Base-by-base conservation (phyloP, 495 filamentous ascomycete genomes). In the Neurospora sp. region DNA sequence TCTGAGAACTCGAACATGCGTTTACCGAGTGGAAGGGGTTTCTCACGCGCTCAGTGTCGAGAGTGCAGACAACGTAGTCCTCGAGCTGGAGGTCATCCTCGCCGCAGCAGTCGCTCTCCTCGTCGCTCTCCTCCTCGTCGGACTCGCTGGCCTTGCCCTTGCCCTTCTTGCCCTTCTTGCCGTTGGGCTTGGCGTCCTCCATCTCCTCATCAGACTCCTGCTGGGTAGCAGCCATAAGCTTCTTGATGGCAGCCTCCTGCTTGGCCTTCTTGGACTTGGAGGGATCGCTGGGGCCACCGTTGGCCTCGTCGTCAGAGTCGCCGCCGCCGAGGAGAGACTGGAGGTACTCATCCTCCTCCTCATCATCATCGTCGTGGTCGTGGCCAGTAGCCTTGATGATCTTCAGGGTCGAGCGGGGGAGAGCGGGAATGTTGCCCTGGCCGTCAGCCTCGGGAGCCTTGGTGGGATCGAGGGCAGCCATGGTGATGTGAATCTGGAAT, bases 391-490 rank as follows among this genome's bases (percentile, higher is more conserved):
- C 85, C 80, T 94, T 94, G 79, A 97, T 85, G 73, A 99, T 86
- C 84, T 94, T 97, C 77, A 99, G 85, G 61, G 96, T 99, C 44
- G 96, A 90, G 77, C 94, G 90, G 68, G 90, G 87, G 53, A 88
- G 79, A 69, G 84, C 83, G 81, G 85, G 87, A 66, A 89, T 84
- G 72, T 89, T 89, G 73, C 85, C 84, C 42, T 87, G 87, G 42
- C 88, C 86, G 72, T 90, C 88, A 70, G 87, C 87, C 74, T 92
- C 88, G 46, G 92, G 89, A 68, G 84, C 85, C 74, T 92, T 91
- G 77, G 89, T 92, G 41, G 96, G 96, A 81, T 99, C 94, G 77
- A 99, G 90, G 77, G 96, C 96, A 77, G 96, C 96, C 96, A 99
- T 99, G 78, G 93, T 98, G 76, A 99, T 91, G 77, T 93, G 94